Evolutionary conservation across 2,329 filamentous ascomycete genomes (phyloP), one percentile per base, ranked within the genome.

Genomic region (Fusarium transvaalense): DNA sequence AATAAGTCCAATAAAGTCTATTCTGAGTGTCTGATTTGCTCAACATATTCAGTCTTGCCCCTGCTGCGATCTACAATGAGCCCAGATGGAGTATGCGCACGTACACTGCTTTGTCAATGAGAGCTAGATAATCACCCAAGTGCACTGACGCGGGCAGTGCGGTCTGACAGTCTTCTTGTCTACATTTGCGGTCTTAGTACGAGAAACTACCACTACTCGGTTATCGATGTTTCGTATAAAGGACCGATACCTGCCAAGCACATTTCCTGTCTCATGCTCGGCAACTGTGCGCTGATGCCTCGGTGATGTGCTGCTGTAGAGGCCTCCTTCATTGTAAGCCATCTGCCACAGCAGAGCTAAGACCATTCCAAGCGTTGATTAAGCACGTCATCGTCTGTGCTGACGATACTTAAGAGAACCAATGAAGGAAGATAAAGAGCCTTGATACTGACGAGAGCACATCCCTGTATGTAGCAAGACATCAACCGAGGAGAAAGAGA

Each of bases 271-370:
- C 10, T 29, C 9, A 29, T 3, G 8, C 29, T 29, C 10, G 23
- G 6, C 1, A 12, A 4, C 15, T 42, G 5, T 2, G 5, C 10
- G 0, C 13, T 41, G 12, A 6, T 14, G 12, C n/a, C 21, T 21
- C 19, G 4, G 25, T 42, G 23, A n/a, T 19, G 4, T 3, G 17
- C 14, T 6, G 31, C 7, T n/a, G 7, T 2, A 5, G 47, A 51
- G 47, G 34, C 23, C 47, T 51, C 34, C 13, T 19, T 6, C 12
- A 3, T 14, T 6, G 23, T 7, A 39, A 39, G 23, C 29, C 32
- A 21, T 3, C 21, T 9, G 1, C 4, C 1, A 4, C 10, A 25
- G 9, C 6, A 27, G 19, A 35, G 17, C 46, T 10, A 4, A 12
- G 32, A 2, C 21, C 15, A 35, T 19, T 7, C 10, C 13, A 17